Evolutionary conservation across 768 basidiomycete genomes (phyloP), one percentile per base, ranked within the genome.

Genomic region (Russula sp.): DNA sequence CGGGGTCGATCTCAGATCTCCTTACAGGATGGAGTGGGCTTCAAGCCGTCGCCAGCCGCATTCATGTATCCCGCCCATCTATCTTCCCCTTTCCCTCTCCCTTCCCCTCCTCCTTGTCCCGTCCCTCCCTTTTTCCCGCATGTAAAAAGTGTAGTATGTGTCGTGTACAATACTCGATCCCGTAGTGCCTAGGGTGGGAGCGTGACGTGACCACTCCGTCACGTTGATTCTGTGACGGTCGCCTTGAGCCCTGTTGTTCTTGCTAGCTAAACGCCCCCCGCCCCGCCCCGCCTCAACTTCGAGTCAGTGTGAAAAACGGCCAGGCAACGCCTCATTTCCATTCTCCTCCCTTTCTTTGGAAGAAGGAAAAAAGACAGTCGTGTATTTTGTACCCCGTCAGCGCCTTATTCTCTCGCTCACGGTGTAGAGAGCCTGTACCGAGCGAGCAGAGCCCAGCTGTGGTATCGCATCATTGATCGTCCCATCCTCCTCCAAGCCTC

Each of bases 391-490:
- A 64, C 59, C 48, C 57, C 58, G 44, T 59, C 57, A 49, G 30
- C 26, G 24, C 46, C 44, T 7, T 32, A 16, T 44, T 42, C 30
- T 32, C 38, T 63, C 49, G 11, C 46, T n/a, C 30, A 36, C 53
- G 34, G 61, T 48, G 14, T 6, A 48, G 65, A 53, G 62, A 58
- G 58, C 54, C 63, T n/a, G 61, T 50, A 67, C 63, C 55, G 52
- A 67, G 63, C 36, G 57, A 65, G 57, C 24, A 56, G 52, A 30
- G 46, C 62, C 44, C n/a, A n/a, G n/a, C 52, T 64, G 56, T 40
- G 46, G 63, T 56, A 65, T 67, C 66, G 66, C 66, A 67, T 67
- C 66, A 67, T 67, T 67, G 66, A 67, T 67, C 66, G 66, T 67
- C 66, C 54, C 66, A 63, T 65, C 63, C 53, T 57, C 46, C 59